Evolutionary conservation across 345 rosid species (phyloP).

Genomic region (Linum tenue): DNA sequence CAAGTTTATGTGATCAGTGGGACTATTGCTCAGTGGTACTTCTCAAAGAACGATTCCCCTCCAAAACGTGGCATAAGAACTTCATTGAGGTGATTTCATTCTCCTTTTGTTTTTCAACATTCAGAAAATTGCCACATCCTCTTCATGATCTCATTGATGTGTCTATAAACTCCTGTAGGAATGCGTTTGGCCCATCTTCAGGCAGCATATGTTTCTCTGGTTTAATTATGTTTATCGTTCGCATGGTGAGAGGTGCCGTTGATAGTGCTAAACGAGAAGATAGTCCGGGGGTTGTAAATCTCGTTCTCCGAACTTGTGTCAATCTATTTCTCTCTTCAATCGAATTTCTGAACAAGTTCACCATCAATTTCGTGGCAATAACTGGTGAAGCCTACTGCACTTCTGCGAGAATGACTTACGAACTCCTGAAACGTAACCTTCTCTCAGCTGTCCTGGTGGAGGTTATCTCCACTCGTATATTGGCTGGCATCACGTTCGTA

Average conservation of each 20-base stretch:
- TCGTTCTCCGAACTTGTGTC: conserved; percentile 55
- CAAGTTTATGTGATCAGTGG: conserved; percentile 85
- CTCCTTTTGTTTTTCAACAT: too few species aligned
- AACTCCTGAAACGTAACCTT: conserved; percentile 76
- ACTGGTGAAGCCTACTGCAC: conserved; percentile 85
- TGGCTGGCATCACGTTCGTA: conserved; percentile 63
- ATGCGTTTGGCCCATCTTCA: conserved; percentile 76
- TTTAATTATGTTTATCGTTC: conserved; percentile 58
- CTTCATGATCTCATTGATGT: neutral
- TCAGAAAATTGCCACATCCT: neutral
- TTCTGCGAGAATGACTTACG: conserved; percentile 84
- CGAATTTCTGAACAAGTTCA: conserved; percentile 87
- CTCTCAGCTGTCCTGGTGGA: conserved; percentile 87
- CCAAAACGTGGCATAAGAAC: conserved; percentile 63
- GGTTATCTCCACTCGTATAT: conserved; percentile 67
- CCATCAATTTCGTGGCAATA: conserved; percentile 81
- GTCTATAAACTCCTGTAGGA: conserved; percentile 38
- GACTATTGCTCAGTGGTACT: conserved; percentile 82
- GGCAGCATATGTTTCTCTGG: conserved; percentile 93
- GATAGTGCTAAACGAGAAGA: conserved; percentile 73
- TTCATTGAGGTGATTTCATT: conserved; percentile 52
- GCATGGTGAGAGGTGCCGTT: conserved; percentile 66
- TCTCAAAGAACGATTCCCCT: conserved; percentile 55
- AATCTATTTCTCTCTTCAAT: conserved; percentile 47
- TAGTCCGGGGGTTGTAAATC: conserved; percentile 53